Evolutionary conservation across 2,329 filamentous ascomycete genomes (phyloP).

Genomic region (Phyllosticta ampelicida): DNA sequence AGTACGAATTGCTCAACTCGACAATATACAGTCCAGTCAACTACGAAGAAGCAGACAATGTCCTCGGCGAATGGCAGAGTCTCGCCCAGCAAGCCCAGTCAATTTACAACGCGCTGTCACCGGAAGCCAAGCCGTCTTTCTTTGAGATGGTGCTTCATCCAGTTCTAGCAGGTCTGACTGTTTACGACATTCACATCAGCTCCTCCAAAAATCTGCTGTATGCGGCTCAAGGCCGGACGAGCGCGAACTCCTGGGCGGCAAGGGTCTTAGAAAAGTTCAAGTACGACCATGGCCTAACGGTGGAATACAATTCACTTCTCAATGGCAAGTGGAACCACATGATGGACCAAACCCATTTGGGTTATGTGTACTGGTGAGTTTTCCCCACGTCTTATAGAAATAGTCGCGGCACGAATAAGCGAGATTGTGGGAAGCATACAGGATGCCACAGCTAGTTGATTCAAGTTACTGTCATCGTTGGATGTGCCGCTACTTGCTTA

Average conservation of each 20-base stretch:
- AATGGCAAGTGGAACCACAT: constrained; percentile 32
- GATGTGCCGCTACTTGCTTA: constrained; percentile 21
- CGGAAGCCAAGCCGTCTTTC: constrained; percentile 45
- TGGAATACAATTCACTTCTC: constrained; percentile 24
- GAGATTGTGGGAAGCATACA: constrained; percentile 40
- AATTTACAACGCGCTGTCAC: constrained; percentile 45
- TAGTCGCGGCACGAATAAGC: constrained; percentile 33
- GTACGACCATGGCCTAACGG: constrained; percentile 26
- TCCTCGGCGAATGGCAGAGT: constrained; percentile 45
- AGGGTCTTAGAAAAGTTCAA: constrained; percentile 27
- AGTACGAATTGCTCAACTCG: constrained; percentile 52
- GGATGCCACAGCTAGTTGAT: no score
- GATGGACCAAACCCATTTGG: constrained; percentile 30
- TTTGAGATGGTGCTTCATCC: constrained; percentile 54
- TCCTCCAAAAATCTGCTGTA: constrained; percentile 28
- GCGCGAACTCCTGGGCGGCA: constrained; percentile 27
- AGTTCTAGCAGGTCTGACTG: constrained; percentile 45
- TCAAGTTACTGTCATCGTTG: no score
- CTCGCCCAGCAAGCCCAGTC: constrained; percentile 45
- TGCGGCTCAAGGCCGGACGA: constrained; percentile 26
- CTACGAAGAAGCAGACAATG: constrained; percentile 51
- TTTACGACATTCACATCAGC: constrained; percentile 39
- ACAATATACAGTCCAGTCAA: constrained; percentile 50
- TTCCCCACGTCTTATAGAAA: constrained; percentile 17
- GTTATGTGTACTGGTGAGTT: constrained; percentile 35